Conservation (phyloP, 331 rosid species). For the Malus hybrid region DNA sequence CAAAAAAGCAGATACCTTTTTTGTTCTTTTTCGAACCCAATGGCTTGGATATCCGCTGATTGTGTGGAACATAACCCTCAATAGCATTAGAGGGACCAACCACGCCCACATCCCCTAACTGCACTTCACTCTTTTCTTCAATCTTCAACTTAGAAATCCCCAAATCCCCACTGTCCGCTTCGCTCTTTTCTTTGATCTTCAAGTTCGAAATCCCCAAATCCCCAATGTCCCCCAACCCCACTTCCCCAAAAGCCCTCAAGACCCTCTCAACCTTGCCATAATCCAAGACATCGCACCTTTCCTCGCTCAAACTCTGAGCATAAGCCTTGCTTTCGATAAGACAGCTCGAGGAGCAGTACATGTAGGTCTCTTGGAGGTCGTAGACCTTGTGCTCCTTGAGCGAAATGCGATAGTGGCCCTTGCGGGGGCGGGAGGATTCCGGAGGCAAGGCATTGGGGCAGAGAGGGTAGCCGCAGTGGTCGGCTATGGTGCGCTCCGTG, state of each 20-base stretch:
- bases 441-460: slow-evolving; percentile 46
- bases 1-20: slow-evolving; percentile 34
- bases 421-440: slow-evolving; percentile 35
- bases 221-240: slow-evolving; percentile 31
- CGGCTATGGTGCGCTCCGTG: slow-evolving; percentile 62
- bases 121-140: slow-evolving; percentile 49
- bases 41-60: slow-evolving; percentile 25
- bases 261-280: slow-evolving; percentile 37
- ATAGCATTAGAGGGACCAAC: slow-evolving; percentile 94
- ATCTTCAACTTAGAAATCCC: slow-evolving; percentile 53
- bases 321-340: slow-evolving; percentile 58
- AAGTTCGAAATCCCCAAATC: slow-evolving; percentile 47
- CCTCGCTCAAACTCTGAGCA: slow-evolving; percentile 47
- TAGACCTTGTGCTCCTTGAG: slow-evolving; percentile 77
- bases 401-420: slow-evolving; percentile 70
- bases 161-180: slow-evolving; percentile 31
- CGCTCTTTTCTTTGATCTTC: slow-evolving; percentile 63
- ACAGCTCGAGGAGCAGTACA: slow-evolving; percentile 69
- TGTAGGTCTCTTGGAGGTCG: slow-evolving; percentile 64
- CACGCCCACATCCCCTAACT: slow-evolving; percentile 45
- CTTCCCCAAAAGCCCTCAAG: slow-evolving; percentile 41
- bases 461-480: slow-evolving; percentile 76
- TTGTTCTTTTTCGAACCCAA: slow-evolving; percentile 31
- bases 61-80: slow-evolving; percentile 78
- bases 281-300: slow-evolving; percentile 50